A percentile compares a stretch with the other conserved stretches of the same genome.
These are phyloP conservation scores for Colletotrichum spinosum DNA, from an alignment of 2,329 filamentous ascomycete species.

Conservation along the genomic window DNA sequence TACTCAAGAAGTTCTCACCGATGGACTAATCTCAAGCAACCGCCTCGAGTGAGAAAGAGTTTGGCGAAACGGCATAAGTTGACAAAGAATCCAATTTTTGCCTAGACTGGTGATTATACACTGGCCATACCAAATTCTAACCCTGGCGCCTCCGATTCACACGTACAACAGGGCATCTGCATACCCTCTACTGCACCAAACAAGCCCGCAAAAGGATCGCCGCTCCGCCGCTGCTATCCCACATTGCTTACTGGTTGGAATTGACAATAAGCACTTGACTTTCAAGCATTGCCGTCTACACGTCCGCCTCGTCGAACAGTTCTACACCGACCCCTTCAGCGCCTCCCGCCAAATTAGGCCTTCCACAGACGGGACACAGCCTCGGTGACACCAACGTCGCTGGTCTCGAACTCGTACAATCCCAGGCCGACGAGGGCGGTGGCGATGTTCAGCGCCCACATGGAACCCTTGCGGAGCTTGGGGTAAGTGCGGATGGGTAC, in stretches of 20 bases:
- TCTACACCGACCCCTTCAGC: background rate
- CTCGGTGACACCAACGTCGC: conserved; percentile 95
- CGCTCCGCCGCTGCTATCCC: conserved; percentile 7
- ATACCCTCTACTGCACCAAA: background rate
- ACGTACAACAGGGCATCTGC: conserved; percentile 20
- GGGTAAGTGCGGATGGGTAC: conserved; percentile 80
- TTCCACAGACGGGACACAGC: conserved; percentile 90
- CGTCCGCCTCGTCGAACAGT: background rate
- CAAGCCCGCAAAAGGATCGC: conserved; percentile 2
- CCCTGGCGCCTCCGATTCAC: conserved; percentile 36
- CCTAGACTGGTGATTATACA: conserved; percentile 38
- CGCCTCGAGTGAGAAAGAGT: too few species aligned
- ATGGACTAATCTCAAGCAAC: too few species aligned
- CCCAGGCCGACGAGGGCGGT: conserved; percentile 88
- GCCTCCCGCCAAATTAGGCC: conserved; percentile 63
- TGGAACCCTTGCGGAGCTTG: conserved; percentile 71
- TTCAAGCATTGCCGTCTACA: background rate
- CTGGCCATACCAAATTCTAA: conserved; percentile 35
- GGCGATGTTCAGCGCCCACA: conserved; percentile 82
- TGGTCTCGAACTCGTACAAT: conserved; percentile 98
- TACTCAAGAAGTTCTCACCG: background rate
- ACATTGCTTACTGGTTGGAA: conserved; percentile 6
- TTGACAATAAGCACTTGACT: conserved; percentile 6
- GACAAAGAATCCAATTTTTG: conserved; percentile 35
- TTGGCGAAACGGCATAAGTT: conserved; percentile 7